A percentile compares a stretch with the other conserved stretches of the same genome.
phyloP scores from a whole-genome alignment of 2,329 filamentous ascomycete species.

The Hymenoscyphus fraxineus region DNA sequence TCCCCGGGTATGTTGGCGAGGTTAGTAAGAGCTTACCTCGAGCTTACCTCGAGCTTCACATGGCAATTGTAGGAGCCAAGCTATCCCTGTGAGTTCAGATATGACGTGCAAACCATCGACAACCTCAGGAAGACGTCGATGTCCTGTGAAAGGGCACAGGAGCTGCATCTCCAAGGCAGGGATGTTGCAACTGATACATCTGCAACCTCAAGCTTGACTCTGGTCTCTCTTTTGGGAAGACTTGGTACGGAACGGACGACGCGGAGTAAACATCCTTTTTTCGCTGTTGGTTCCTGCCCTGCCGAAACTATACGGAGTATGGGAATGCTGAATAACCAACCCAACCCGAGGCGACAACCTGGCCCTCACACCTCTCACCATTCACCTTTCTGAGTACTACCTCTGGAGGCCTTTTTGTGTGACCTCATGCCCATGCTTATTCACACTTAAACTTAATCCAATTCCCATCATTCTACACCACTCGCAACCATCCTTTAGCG shows the following conservation, averaged over 20 bases:
- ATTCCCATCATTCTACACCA: neutral
- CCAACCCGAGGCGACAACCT: neutral
- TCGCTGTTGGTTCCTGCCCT: slow-evolving; percentile 1
- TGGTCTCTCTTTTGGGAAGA: too few relatives aligned
- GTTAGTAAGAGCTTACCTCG: neutral
- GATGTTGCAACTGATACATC: too few relatives aligned
- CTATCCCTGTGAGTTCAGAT: neutral
- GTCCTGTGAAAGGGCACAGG: too few relatives aligned
- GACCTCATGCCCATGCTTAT: slow-evolving; percentile 1
- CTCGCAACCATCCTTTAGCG: neutral
- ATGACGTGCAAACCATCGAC: slow-evolving; percentile 4
- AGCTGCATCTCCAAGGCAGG: too few relatives aligned
- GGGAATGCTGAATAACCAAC: slow-evolving; percentile 8
- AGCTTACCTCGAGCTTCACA: neutral
- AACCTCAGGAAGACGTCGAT: too few relatives aligned
- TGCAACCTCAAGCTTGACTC: too few relatives aligned
- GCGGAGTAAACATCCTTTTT: too few relatives aligned
- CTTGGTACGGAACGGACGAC: too few relatives aligned
- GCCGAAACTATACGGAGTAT: neutral
- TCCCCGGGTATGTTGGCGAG: too few relatives aligned
- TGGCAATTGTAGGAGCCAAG: neutral
- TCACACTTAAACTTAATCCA: neutral
- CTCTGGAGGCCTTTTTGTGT: neutral
- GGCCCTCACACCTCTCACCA: too few relatives aligned
- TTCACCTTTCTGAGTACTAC: too few relatives aligned